Base-by-base conservation (phyloP, 805 yeast genomes). In the Alloascoidea africana region DNA sequence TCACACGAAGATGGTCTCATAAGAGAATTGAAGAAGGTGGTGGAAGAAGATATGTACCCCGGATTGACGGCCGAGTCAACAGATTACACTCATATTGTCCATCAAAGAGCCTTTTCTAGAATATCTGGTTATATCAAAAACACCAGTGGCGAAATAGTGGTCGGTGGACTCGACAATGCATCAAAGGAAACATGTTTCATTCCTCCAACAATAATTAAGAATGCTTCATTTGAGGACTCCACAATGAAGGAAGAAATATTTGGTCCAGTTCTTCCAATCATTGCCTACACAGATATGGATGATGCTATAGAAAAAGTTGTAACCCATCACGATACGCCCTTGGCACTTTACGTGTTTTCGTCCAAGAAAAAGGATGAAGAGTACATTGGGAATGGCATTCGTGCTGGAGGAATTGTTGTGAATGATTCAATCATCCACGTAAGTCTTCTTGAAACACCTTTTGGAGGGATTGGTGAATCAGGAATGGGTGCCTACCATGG, bases 401-500 rank as follows among this genome's bases (percentile, higher is more conserved):
- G 93, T 50, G 77, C 91, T 0, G 96, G 96, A 17, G 79, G 72
- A 3, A 61, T 74, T 11, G 54, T 73, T 35, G 60, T 82, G 42
- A 84, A 85, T 51, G 96, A 86, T 45, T 66, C 76, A 0, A 37
- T 84, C 36, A 42, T 82, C 48, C 94, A 85, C 44, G 84, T 72
- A 33, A 87, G 73, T 1, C 64, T 80, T 38, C 41, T 64, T 4
- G 65, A 66, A 36, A 71, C 83, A 2, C 96, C 96, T 17, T 89
- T 87, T 57, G 97, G 97, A 23, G 97, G 97, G 16, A 60, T 87
- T 39, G 96, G 96, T 11, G 53, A 53, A 13, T 83, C 95, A 0
- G 97, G 97, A 1, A 60, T 63, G 41, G 96, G 96, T 6, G 59
- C 67, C 23, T 86, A 85, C 57, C 96, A 86, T 52, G 95, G 96